Conservation (phyloP, 1,284 basidiomycete species). For the Malassezia sympodialis region DNA sequence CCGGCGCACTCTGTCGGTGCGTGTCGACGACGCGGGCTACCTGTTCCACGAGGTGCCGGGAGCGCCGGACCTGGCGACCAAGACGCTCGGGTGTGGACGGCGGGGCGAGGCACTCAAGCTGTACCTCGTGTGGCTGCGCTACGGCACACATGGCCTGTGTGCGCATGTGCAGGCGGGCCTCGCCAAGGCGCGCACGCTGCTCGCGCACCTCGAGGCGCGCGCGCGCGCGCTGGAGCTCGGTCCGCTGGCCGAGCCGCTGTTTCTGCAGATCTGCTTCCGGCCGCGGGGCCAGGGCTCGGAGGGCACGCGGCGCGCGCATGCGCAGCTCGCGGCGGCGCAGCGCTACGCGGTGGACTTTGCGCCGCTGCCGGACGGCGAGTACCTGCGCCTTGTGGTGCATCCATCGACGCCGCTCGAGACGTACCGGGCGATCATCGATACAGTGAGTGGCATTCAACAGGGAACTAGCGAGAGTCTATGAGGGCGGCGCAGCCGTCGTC, state of each 20-base stretch:
- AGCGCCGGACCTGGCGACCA: constrained; percentile 24
- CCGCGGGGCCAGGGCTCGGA: constrained; percentile 19
- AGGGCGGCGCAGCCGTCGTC: constrained; percentile 1
- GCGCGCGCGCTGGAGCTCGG: constrained; percentile 32
- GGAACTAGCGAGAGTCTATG: not conserved
- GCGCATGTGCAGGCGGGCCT: constrained; percentile 38
- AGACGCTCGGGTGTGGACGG: constrained; percentile 48
- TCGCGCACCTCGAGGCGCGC: constrained; percentile 18
- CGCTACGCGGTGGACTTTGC: constrained; percentile 42
- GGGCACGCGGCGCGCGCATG: constrained; percentile 16
- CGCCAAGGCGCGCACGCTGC: constrained; percentile 21
- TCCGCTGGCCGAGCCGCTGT: constrained; percentile 28
- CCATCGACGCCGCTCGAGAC: constrained; percentile 23
- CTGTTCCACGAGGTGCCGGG: constrained; percentile 42
- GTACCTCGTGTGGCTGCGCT: constrained; percentile 49
- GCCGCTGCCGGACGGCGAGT: constrained; percentile 30
- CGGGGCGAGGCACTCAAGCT: constrained; percentile 50
- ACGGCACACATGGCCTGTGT: constrained; percentile 44
- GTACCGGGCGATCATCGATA: constrained; percentile 23
- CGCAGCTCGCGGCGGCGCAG: constrained; percentile 17
- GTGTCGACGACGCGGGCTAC: constrained; percentile 45
- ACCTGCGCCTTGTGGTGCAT: constrained; percentile 35
- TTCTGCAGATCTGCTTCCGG: constrained; percentile 41
- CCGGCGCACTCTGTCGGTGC: constrained; percentile 41
- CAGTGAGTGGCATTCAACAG: constrained; percentile 22